Evolutionary conservation across 2,329 filamentous ascomycete genomes (phyloP), one percentile per base, ranked within the genome.

Genomic region (Neocatenulostroma microsporum): DNA sequence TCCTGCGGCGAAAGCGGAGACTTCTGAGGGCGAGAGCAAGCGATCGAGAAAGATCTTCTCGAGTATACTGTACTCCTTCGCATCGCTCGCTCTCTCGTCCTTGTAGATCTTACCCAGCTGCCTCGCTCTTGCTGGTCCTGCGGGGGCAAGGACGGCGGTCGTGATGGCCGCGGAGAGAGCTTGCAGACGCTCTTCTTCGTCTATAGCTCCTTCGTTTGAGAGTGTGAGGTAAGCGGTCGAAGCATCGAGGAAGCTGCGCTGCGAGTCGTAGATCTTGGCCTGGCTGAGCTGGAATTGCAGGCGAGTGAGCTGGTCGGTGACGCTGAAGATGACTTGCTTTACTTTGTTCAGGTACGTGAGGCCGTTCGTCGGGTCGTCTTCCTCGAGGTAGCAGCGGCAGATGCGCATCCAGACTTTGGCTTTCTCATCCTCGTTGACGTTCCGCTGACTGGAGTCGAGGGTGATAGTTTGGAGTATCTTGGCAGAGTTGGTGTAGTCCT

Each of bases 31-130:
- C 1, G 77, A 76, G 32, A 98, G 71, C 3, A 98, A 70, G 5
- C 88, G 78, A 61, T 96, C 86, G 32, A 96, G 72, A 61, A 94
- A 94, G 77, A 98, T 96, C 69, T 96, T 96, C 68, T 96, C 91
- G 11, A 98, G 68, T 36, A 98, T 95, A 32, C 78, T 71, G 56
- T 83, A 89, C 63, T 96, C 85, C 21, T 81, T 76, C 2, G 91
- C 74, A 33, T 79, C 75, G 3, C 71, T 68, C 0, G 84, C 74
- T 20, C 91, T 77, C 48, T 96, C 91, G 61, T 98, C 91, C 62
- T 94, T 94, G 73, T 94, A 94, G 11, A 98, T 69, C 36, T 83
- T 80, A 4, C 79, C 85, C 13, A 98, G 73, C 28, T 81, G 79
- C 30, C 84, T 78, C 45, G 82, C 86, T 36, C 91, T 79, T 54